Conservation (phyloP, 2,329 filamentous ascomycete genomes). For the Arthroderma sp. region DNA sequence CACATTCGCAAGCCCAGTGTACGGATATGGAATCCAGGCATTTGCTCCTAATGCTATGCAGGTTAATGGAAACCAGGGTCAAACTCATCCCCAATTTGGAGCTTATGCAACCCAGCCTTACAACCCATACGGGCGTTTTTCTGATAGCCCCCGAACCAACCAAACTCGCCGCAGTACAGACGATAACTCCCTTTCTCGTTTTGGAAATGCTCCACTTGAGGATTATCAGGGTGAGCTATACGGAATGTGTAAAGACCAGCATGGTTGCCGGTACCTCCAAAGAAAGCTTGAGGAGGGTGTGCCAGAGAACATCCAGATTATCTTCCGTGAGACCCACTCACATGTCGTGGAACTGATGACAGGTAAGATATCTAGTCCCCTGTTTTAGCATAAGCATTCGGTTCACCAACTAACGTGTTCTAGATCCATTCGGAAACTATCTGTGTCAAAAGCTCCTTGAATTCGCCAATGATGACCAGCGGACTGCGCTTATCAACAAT, state of each 20-base stretch:
- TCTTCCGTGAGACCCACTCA: conserved; percentile 84
- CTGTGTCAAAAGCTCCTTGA: conserved; percentile 97
- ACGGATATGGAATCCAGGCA: conserved; percentile 38
- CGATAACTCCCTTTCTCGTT: conserved; percentile 57
- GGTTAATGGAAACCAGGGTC: conserved; percentile 32
- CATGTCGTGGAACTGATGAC: conserved; percentile 98
- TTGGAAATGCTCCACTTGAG: conserved; percentile 70
- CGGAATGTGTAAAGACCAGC: conserved; percentile 88
- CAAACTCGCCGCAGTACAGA: conserved; percentile 49
- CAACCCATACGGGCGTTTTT: conserved; percentile 35
- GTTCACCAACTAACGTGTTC: not conserved
- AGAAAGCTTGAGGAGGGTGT: conserved; percentile 90
- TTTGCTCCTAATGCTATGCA: conserved; percentile 40
- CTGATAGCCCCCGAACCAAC: conserved; percentile 65
- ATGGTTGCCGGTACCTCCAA: conserved; percentile 91
- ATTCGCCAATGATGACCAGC: conserved; percentile 88
- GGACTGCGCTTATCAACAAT: conserved; percentile 82
- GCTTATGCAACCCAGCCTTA: conserved; percentile 38
- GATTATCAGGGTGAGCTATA: conserved; percentile 74
- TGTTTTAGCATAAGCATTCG: not conserved
- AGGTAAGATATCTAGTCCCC: conserved; percentile 24
- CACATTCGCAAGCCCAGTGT: conserved; percentile 28
- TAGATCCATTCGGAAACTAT: conserved; percentile 96
- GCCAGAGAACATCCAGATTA: conserved; percentile 72
- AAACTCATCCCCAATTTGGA: conserved; percentile 43